phyloP scores from a whole-genome alignment of 164 flowering plant species.

The Warburgia ugandensis region DNA sequence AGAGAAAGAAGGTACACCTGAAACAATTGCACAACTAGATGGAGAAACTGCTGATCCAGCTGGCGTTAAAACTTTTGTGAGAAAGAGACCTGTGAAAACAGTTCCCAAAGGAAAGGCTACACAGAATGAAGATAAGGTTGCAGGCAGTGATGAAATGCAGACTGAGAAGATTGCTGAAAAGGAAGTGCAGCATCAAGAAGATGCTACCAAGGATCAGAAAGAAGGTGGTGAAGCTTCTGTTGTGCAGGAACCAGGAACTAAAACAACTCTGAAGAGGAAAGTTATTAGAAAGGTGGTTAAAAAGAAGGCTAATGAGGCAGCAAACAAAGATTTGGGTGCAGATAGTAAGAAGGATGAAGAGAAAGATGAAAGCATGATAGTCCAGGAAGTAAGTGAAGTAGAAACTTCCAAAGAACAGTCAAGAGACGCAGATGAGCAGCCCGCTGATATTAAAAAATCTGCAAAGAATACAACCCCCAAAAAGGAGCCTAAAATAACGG shows the following conservation, averaged over 20 bases:
- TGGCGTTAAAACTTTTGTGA: constrained; percentile 18
- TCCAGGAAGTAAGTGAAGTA: constrained; percentile 13
- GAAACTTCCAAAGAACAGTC: constrained; percentile 14
- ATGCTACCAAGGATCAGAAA: constrained; percentile 21
- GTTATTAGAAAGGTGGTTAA: constrained; percentile 41
- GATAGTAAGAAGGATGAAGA: constrained; percentile 21
- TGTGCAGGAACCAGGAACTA: constrained; percentile 25
- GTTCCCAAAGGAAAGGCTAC: constrained; percentile 22
- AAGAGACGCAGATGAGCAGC: constrained; percentile 17
- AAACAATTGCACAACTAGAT: constrained; percentile 22
- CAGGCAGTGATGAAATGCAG: constrained; percentile 4
- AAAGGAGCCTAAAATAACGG: constrained; percentile 13
- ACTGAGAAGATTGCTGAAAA: constrained; percentile 26
- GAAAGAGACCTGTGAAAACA: constrained; percentile 36
- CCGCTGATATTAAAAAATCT: constrained; percentile 15
- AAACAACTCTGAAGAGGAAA: constrained; percentile 50
- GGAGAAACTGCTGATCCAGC: constrained; percentile 27
- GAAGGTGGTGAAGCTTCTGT: constrained; percentile 25
- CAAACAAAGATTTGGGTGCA: constrained; percentile 15
- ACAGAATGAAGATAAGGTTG: constrained; percentile 12
- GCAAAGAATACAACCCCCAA: constrained; percentile 19
- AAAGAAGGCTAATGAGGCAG: constrained; percentile 29
- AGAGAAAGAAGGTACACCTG: constrained; percentile 23
- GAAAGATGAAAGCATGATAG: constrained; percentile 18
- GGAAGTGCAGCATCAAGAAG: constrained; percentile 23